phyloP scores from a whole-genome alignment of 2,329 filamentous ascomycete genomes.

The Xylariaceae sp. region DNA sequence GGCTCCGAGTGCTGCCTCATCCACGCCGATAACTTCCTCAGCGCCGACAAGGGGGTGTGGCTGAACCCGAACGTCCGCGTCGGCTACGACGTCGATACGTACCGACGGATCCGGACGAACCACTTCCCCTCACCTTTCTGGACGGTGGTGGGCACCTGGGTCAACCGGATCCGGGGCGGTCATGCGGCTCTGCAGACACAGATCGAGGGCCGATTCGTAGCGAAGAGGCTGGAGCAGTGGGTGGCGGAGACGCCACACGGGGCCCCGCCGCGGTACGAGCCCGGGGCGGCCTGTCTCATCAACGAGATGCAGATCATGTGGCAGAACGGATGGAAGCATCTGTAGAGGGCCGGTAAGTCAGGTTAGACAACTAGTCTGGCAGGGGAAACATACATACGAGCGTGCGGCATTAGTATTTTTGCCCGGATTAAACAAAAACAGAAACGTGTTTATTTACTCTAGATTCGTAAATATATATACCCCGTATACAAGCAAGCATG shows the following conservation, averaged over 20 bases:
- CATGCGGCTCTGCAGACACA: conserved; percentile 32
- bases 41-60: conserved; percentile 41
- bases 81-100: conserved; percentile 42
- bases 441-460: too few species aligned
- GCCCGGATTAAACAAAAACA: too few species aligned
- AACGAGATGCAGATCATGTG: conserved; percentile 57
- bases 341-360: conserved; percentile 32
- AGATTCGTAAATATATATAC: too few species aligned
- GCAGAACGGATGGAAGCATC: conserved; percentile 53
- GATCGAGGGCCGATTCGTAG: conserved; percentile 36
- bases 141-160: conserved; percentile 38
- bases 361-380: not conserved
- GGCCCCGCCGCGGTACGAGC: conserved; percentile 33
- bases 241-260: conserved; percentile 31
- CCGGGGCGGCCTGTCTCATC: conserved; percentile 47
- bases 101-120: conserved; percentile 33
- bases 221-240: conserved; percentile 39
- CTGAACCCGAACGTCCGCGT: conserved; percentile 52
- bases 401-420: too few species aligned
- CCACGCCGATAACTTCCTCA: conserved; percentile 50
- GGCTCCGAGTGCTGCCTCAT: conserved; percentile 59
- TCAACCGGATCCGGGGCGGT: conserved; percentile 31
- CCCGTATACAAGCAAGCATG: not conserved
- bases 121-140: conserved; percentile 40
- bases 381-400: not conserved